phyloP scores from a whole-genome alignment of 352 stramenopile genomes.

The Pythium vanterpoolii region DNA sequence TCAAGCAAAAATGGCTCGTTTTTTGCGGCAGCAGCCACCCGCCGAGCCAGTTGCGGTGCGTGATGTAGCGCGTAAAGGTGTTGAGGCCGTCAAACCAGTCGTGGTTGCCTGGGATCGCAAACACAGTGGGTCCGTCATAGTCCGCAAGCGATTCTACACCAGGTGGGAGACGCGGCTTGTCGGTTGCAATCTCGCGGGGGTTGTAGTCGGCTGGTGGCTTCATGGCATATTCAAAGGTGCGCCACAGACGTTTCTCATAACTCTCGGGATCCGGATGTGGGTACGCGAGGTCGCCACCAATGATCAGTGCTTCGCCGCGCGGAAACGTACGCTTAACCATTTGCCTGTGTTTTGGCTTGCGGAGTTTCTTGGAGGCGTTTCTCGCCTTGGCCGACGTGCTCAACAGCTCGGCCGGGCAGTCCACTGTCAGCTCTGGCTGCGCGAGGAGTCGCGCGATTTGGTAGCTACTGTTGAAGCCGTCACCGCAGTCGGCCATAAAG shows the following conservation, averaged over 20 bases:
- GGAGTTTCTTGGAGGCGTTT: conserved; percentile 15
- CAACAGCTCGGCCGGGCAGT: conserved; percentile 38
- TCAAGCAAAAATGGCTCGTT: conserved; percentile 90
- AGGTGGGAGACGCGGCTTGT: conserved; percentile 61
- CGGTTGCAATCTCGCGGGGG: conserved; percentile 84
- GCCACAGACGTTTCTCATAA: conserved; percentile 90
- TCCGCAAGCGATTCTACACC: conserved; percentile 43
- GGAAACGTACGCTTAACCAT: conserved; percentile 63
- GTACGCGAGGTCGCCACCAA: conserved; percentile 92
- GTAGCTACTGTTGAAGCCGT: conserved; percentile 93
- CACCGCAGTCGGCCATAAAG: conserved; percentile 92
- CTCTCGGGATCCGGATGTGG: conserved; percentile 83
- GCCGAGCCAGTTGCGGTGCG: conserved; percentile 89
- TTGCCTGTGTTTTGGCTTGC: conserved; percentile 21
- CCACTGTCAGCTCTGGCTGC: conserved; percentile 82
- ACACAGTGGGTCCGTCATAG: conserved; percentile 71
- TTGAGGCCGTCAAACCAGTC: conserved; percentile 94
- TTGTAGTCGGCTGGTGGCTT: conserved; percentile 84
- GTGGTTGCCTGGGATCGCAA: conserved; percentile 90
- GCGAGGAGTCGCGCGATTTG: conserved; percentile 90
- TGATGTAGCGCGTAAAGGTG: conserved; percentile 90
- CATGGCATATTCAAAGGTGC: conserved; percentile 93
- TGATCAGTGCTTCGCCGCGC: conserved; percentile 85
- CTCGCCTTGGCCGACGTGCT: neutral
- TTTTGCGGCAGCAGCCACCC: conserved; percentile 91